Base-by-base conservation (phyloP, 768 basidiomycete genomes). In the Dacryopinax primogenitus region DNA sequence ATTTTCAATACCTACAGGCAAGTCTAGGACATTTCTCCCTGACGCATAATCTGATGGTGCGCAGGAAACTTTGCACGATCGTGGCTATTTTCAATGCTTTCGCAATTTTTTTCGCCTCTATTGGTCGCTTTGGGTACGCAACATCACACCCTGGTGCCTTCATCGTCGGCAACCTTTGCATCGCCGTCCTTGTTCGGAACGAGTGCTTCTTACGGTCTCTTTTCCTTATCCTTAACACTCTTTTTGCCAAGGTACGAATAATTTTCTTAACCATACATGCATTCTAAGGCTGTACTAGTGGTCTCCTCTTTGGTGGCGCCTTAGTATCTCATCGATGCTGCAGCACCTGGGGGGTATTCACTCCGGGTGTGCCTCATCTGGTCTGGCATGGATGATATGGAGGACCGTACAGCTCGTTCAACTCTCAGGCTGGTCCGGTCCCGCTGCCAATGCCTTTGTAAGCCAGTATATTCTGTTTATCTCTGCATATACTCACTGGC, bases 321-420 rank as follows among this genome's bases (percentile, higher is more conserved):
- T 88, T 21, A 37, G 61, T 36, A 39, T 69, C 35, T 72, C 33
- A n/a, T 63, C 63, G 34, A 62, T 64, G 34, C 66, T 74, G 33
- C 72, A 85, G 81, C 88, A 90, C 74, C 81, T 90, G 33, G 88
- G 88, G 15, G 88, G 88, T 18, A 87, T 89, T 69, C 88, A 90
- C 70, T 84, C 83, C 62, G 87, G 86, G 23, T 90, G 87, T 70
- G 86, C 86, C 0, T 70, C 83, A 33, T 86, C 87, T 21, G 86
- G 85, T 66, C 37, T 64, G 16, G 33, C 37, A n/a, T 64, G 36
- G 47, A 47, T 64, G 51, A 58, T 58, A 3, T 58, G 51, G 51
- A 58, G 51, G 51, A 58, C 51, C 4, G 51, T 58, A 6, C 51
- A 58, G 26, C 4, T 58, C 51, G 51, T 58, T 6, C 51, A 18